These are phyloP conservation scores for Arachnopeziza araneosa DNA, from an alignment of 2,329 filamentous ascomycete species.

Conservation along the genomic window DNA sequence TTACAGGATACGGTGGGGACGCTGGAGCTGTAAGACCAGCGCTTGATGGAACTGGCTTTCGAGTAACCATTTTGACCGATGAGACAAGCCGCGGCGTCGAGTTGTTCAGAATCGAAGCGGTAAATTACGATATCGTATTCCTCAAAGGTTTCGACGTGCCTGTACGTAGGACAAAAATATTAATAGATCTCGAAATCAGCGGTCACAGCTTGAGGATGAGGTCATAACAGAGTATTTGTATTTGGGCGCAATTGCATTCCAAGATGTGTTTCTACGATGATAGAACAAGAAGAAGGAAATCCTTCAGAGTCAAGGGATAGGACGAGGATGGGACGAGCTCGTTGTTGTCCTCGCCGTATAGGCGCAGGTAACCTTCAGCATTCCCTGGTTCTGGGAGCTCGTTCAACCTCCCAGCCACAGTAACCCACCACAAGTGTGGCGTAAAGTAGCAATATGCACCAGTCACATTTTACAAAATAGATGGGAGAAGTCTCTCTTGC, in stretches of 20 bases:
- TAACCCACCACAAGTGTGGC: neutral
- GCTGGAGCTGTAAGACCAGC: conserved; percentile 8
- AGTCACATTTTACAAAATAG: neutral
- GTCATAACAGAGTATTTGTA: neutral
- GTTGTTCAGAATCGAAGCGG: neutral
- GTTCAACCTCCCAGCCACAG: neutral
- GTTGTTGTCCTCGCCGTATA: neutral
- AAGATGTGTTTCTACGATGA: neutral
- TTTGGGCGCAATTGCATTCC: neutral
- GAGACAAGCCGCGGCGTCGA: neutral
- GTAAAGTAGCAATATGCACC: neutral
- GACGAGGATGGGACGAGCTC: no score
- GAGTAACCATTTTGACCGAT: conserved; percentile 22
- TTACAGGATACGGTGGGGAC: conserved; percentile 24
- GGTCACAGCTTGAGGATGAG: neutral
- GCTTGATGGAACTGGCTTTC: conserved; percentile 25
- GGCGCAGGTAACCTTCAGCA: neutral
- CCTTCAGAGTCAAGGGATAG: neutral
- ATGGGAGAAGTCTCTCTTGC: neutral
- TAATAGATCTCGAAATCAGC: neutral
- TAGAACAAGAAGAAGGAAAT: neutral
- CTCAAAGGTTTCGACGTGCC: no score
- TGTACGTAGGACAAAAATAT: neutral
- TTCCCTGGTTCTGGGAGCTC: neutral
- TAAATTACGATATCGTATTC: no score